A percentile compares a stretch with the other conserved stretches of the same genome.
Evolutionary conservation across 352 stramenopile genomes (phyloP).

Genomic region (Pelagophyceae sp.): DNA sequence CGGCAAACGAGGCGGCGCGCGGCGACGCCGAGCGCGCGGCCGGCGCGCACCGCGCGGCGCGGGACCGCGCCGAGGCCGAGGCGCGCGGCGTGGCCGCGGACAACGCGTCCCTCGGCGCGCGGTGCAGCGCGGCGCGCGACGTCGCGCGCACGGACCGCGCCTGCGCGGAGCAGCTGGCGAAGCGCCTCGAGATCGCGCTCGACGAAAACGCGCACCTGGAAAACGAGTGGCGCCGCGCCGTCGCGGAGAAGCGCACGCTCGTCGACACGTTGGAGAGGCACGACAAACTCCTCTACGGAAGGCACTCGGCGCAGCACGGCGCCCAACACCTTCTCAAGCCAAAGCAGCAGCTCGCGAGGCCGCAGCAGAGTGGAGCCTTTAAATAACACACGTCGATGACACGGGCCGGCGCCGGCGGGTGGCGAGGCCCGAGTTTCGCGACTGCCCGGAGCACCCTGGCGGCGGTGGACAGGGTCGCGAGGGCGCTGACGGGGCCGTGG

Average conservation of each 20-base stretch:
- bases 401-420: too few relatives aligned
- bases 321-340: not conserved
- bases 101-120: not conserved
- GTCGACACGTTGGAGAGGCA: not conserved
- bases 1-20: not conserved
- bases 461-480: too few relatives aligned
- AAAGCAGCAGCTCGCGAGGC: too few relatives aligned
- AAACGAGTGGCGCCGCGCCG: not conserved
- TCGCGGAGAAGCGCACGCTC: not conserved
- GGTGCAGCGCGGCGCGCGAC: not conserved
- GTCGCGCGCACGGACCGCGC: not conserved
- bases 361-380: too few relatives aligned
- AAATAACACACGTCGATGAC: too few relatives aligned
- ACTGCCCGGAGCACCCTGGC: too few relatives aligned
- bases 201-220: not conserved
- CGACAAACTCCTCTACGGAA: not conserved
- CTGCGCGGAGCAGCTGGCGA: not conserved
- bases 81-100: not conserved
- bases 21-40: too few relatives aligned
- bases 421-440: too few relatives aligned
- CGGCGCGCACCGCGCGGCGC: not conserved
- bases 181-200: not conserved
- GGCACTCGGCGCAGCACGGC: not conserved
- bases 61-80: not conserved
- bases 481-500: too few relatives aligned